Evolutionary conservation across 2,329 filamentous ascomycete species (phyloP).

Genomic region (Saccharata proteae): DNA sequence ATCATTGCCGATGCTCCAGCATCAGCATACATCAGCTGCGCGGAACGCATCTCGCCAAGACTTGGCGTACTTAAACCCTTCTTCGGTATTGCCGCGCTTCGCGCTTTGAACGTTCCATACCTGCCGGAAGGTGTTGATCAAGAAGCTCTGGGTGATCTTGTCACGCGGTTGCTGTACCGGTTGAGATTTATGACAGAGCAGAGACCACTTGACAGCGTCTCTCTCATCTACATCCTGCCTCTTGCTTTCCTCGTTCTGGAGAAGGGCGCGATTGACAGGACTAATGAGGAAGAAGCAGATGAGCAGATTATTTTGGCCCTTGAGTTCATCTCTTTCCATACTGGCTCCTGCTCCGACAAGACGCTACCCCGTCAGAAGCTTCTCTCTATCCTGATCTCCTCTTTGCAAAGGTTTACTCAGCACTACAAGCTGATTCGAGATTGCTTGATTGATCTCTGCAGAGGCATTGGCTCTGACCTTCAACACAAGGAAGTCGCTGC

Average conservation of each 20-base stretch:
- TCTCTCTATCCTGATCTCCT: slow-evolving; percentile 56
- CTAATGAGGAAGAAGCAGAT: slow-evolving; percentile 63
- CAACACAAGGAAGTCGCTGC: slow-evolving; percentile 57
- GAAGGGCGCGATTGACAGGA: slow-evolving; percentile 62
- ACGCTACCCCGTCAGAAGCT: slow-evolving; percentile 66
- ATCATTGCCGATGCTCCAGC: slow-evolving; percentile 72
- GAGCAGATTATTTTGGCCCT: slow-evolving; percentile 81
- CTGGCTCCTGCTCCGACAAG: slow-evolving; percentile 61
- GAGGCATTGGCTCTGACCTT: slow-evolving; percentile 75
- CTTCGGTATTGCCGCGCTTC: slow-evolving; percentile 75
- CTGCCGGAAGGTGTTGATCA: slow-evolving; percentile 60
- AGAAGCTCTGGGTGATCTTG: slow-evolving; percentile 67
- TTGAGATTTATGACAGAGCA: slow-evolving; percentile 85
- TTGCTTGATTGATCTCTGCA: slow-evolving; percentile 74
- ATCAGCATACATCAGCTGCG: slow-evolving; percentile 65
- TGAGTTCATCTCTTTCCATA: slow-evolving; percentile 83
- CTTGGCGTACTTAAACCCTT: slow-evolving; percentile 69
- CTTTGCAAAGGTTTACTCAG: slow-evolving; percentile 81
- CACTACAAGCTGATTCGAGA: slow-evolving; percentile 95
- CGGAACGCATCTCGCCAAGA: slow-evolving; percentile 60
- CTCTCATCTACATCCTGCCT: slow-evolving; percentile 76
- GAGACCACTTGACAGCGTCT: slow-evolving; percentile 80
- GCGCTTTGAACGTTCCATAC: slow-evolving; percentile 62
- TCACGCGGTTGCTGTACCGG: slow-evolving; percentile 82
- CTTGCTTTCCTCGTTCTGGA: slow-evolving; percentile 68